These are phyloP conservation scores for Penicillium hesseltinei DNA, from an alignment of 2,329 filamentous ascomycete genomes.

Conservation along the genomic window DNA sequence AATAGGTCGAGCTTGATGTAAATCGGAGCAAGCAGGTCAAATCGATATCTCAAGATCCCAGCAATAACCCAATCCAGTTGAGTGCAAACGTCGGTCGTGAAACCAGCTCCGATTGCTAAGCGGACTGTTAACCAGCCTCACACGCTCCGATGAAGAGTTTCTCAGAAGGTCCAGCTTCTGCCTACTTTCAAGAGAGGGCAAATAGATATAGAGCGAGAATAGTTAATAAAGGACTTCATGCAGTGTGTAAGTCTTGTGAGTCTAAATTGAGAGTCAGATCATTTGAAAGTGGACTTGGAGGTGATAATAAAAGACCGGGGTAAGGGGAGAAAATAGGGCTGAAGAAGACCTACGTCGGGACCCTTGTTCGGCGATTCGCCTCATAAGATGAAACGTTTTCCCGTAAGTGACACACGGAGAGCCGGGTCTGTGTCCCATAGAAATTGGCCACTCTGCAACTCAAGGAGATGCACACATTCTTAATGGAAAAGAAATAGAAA, in stretches of 20 bases:
- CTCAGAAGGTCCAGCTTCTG: constrained; percentile 24
- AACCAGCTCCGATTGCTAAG: constrained; percentile 22
- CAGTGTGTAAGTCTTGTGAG: constrained; percentile 8
- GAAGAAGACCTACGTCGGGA: constrained; percentile 17
- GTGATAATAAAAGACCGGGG: not conserved
- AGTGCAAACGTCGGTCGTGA: constrained; percentile 22
- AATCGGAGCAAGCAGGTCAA: constrained; percentile 15
- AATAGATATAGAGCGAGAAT: constrained; percentile 6
- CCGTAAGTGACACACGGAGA: constrained; percentile 25
- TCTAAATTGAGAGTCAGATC: constrained; percentile 21
- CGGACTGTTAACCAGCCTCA: constrained; percentile 15
- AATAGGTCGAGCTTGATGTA: constrained; percentile 10
- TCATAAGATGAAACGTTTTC: constrained; percentile 29
- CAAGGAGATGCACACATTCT: constrained; percentile 21
- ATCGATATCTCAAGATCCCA: constrained; percentile 19
- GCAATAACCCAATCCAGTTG: constrained; percentile 27
- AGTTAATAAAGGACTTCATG: constrained; percentile 8
- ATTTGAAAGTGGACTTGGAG: constrained; percentile 7
- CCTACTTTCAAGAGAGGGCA: constrained; percentile 11
- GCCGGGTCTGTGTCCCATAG: constrained; percentile 26
- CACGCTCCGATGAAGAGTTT: constrained; percentile 10
- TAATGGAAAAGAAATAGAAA: not conserved
- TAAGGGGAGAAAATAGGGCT: constrained; percentile 19
- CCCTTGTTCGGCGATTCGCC: constrained; percentile 25
- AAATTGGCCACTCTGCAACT: constrained; percentile 14